These are phyloP conservation scores for Dalechampia spathulata DNA, from an alignment of 441 rosid genomes.

Conservation along the genomic window DNA sequence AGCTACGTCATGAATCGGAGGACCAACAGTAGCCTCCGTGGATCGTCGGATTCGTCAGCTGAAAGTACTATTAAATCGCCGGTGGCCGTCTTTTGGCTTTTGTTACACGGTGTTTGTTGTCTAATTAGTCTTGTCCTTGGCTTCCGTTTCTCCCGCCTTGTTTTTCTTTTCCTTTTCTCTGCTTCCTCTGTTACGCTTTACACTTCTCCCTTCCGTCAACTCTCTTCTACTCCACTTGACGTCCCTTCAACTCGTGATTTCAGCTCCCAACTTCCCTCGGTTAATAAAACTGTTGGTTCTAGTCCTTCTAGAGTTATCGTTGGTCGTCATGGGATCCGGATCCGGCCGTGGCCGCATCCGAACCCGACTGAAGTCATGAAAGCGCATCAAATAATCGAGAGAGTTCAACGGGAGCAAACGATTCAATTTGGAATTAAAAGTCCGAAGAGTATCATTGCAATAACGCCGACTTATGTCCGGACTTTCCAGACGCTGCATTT, in stretches of 20 bases:
- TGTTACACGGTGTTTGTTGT: slow-evolving; percentile 72
- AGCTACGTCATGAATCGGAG: slow-evolving; percentile 78
- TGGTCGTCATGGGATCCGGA: slow-evolving; percentile 99
- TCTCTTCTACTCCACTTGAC: slow-evolving; percentile 15
- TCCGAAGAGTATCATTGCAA: slow-evolving; percentile 57
- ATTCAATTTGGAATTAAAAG: slow-evolving; percentile 60
- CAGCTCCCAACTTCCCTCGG: slow-evolving; percentile 7
- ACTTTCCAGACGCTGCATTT: slow-evolving; percentile 90
- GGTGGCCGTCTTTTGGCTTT: slow-evolving; percentile 64
- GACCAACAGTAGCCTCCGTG: slow-evolving; percentile 56
- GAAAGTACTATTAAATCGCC: slow-evolving; percentile 56
- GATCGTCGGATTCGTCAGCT: slow-evolving; percentile 47
- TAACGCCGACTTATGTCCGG: slow-evolving; percentile 90
- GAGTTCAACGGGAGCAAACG: slow-evolving; percentile 89
- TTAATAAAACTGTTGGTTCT: slow-evolving; percentile 23
- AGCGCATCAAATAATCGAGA: slow-evolving; percentile 82
- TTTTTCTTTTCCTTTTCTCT: slow-evolving; percentile 80
- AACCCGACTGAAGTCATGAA: slow-evolving; percentile 83
- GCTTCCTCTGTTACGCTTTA: slow-evolving; percentile 33
- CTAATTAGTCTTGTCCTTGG: slow-evolving; percentile 86
- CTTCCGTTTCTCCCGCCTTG: slow-evolving; percentile 83
- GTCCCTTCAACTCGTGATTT: slow-evolving; percentile 8
- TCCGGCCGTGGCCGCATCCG: slow-evolving; percentile 99
- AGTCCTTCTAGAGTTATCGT: slow-evolving; percentile 62
- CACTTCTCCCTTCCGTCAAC: slow-evolving; percentile 53